Conservation (phyloP, 257 asterid genomes). For the Agastache rugosa region DNA sequence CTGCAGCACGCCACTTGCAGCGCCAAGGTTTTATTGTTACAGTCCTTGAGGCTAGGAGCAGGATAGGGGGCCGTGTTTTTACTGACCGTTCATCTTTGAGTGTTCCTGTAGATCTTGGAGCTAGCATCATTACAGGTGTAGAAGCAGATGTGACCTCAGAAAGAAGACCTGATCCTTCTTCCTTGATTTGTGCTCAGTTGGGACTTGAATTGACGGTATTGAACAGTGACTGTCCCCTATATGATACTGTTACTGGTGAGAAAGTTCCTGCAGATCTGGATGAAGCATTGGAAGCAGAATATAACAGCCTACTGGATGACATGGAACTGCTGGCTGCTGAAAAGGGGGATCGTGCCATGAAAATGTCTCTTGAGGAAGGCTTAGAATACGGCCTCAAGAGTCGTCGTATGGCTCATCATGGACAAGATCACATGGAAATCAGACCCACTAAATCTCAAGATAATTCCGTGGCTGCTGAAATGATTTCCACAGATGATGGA, state of each 20-base stretch:
- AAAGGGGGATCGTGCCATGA: slow-evolving; percentile 82
- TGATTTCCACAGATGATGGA: slow-evolving; percentile 40
- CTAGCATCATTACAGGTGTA: slow-evolving; percentile 98
- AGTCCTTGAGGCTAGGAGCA: slow-evolving; percentile 91
- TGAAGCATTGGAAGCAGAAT: slow-evolving; percentile 91
- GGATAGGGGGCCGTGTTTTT: slow-evolving; percentile 97
- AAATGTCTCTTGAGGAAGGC: slow-evolving; percentile 97
- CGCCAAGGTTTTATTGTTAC: slow-evolving; percentile 89
- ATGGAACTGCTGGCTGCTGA: slow-evolving; percentile 88
- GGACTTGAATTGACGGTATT: slow-evolving; percentile 93
- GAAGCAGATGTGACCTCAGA: slow-evolving; percentile 99
- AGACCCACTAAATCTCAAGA: slow-evolving; percentile 42
- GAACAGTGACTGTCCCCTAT: slow-evolving; percentile 97
- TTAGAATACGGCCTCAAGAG: slow-evolving; percentile 79
- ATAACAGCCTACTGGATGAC: slow-evolving; percentile 91
- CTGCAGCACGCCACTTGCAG: slow-evolving; percentile 97
- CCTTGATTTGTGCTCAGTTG: slow-evolving; percentile 92
- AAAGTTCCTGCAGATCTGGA: slow-evolving; percentile 90
- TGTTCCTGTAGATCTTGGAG: slow-evolving; percentile 99
- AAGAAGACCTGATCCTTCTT: slow-evolving; percentile 98
- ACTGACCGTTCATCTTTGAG: slow-evolving; percentile 88
- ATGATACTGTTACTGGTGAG: slow-evolving; percentile 81
- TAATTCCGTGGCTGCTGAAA: slow-evolving; percentile 42
- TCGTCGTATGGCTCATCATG: slow-evolving; percentile 52
- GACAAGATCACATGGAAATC: slow-evolving; percentile 38